Percentiles rank a stretch among this genome's conserved stretches.
These are phyloP conservation scores for Lathyrus aphaca DNA, from an alignment of 306 rosid genomes.

Conservation along the genomic window DNA sequence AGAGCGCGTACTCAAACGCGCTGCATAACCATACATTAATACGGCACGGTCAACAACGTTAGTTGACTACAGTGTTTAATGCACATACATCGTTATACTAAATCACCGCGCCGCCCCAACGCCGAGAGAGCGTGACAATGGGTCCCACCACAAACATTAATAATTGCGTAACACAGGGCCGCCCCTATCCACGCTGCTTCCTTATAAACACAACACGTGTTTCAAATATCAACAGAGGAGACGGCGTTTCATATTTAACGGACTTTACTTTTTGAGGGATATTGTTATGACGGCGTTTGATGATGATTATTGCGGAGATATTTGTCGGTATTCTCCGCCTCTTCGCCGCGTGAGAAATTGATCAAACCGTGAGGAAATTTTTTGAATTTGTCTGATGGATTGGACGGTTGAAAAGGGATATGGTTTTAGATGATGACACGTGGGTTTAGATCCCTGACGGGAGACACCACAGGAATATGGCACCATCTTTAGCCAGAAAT, in stretches of 20 bases:
- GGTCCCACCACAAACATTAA: conserved; percentile 42
- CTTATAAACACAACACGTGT: conserved; percentile 24
- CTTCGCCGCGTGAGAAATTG: conserved; percentile 48
- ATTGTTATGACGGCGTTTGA: background rate
- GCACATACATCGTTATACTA: conserved; percentile 16
- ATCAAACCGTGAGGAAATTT: no score
- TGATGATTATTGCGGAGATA: conserved; percentile 10
- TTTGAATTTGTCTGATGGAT: conserved; percentile 34
- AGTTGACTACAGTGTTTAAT: conserved; percentile 51
- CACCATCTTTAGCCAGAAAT: conserved; percentile 1
- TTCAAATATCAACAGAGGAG: background rate
- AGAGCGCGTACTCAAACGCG: conserved; percentile 38
- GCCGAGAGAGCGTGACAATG: conserved; percentile 40
- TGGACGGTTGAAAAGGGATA: conserved; percentile 7
- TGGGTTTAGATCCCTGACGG: conserved; percentile 45
- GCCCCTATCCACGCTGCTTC: conserved; percentile 25
- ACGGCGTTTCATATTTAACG: conserved; percentile 43
- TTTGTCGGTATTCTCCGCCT: conserved; percentile 54
- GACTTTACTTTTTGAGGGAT: background rate
- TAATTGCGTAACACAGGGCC: conserved; percentile 20
- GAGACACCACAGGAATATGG: conserved; percentile 40
- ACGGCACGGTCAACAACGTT: conserved; percentile 56
- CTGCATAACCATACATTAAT: conserved; percentile 35
- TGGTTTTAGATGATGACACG: conserved; percentile 25
- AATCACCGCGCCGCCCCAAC: conserved; percentile 54